These are phyloP conservation scores for Melastoma candidum DNA, from an alignment of 441 rosid genomes.

Conservation along the genomic window DNA sequence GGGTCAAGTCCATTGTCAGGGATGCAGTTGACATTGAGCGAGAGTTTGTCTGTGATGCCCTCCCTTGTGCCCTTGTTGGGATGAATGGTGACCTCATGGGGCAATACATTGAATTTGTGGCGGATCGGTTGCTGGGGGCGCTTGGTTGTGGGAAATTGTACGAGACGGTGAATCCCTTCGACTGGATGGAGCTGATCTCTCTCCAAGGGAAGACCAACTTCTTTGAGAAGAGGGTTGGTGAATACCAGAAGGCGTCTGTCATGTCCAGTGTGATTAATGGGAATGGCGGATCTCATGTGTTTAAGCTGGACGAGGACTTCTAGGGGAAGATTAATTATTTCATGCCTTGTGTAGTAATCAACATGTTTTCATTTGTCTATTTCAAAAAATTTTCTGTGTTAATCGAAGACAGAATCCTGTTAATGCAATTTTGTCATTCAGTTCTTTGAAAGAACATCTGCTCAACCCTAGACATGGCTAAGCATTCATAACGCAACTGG, in stretches of 20 bases:
- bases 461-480: no score
- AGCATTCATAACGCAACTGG: no score
- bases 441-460: no score
- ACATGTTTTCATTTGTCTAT: no score
- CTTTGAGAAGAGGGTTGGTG: constrained; percentile 62
- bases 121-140: constrained; percentile 50
- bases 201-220: constrained; percentile 63
- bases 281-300: constrained; percentile 35
- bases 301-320: constrained; percentile 54
- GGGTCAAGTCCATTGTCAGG: constrained; percentile 17
- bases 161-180: constrained; percentile 43
- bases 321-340: constrained; percentile 6
- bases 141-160: constrained; percentile 46
- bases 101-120: constrained; percentile 63
- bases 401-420: no score
- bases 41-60: constrained; percentile 60
- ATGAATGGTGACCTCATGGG: constrained; percentile 52
- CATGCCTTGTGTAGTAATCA: background rate
- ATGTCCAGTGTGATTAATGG: constrained; percentile 40
- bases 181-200: constrained; percentile 69
- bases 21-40: constrained; percentile 61
- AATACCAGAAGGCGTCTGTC: constrained; percentile 57
- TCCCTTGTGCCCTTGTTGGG: constrained; percentile 57
- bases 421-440: no score
- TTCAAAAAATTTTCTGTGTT: no score